Evolutionary conservation across 2,329 filamentous ascomycete genomes (phyloP), one percentile per base, ranked within the genome.

Genomic region (Colletotrichum scovillei): DNA sequence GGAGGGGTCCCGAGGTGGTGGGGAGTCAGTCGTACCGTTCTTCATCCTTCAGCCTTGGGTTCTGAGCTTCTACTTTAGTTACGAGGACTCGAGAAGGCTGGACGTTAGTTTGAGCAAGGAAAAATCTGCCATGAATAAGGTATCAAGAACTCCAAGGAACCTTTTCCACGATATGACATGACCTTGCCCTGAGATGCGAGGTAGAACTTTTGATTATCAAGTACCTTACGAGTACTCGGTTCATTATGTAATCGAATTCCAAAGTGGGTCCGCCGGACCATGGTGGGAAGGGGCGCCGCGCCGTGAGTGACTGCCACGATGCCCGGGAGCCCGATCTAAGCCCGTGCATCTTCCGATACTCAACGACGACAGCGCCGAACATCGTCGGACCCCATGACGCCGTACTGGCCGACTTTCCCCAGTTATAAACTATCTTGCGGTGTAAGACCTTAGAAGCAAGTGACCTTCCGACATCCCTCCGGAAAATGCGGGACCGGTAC

Each of bases 21-120:
- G 69, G 69, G 66, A 65, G 46, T 72, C 38, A 73, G 32, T 72
- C 28, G 69, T 49, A 64, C 58, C 69, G 64, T 63, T 68, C 52
- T 49, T 14, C 14, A 35, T 14, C 24, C 38, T 26, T 19, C 14
- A 38, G 58, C 12, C 24, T 11, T 22, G 35, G 24, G 24, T 57
- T 58, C 38, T 46, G 12, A 22, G 35, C 19, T 49, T 66, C 38
- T 46, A 53, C 16, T 56, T 30, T 19, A n/a, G 22, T 53, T 32
- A 63, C 58, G 58, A 62, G 35, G 38, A 24, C n/a, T 24, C n/a
- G 38, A 42, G 14, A 24, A 22, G 9, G 11, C 32, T 35, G 32
- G 9, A 5, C 12, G 32, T 35, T 12, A 35, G 32, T 35, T 35
- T 35, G 32, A 35, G 32, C 12, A 35, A 12, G 12, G n/a, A n/a